A percentile compares a stretch with the other conserved stretches of the same genome.
Conservation (phyloP, 148 eudicot genomes). For the Spergularia bocconei region DNA sequence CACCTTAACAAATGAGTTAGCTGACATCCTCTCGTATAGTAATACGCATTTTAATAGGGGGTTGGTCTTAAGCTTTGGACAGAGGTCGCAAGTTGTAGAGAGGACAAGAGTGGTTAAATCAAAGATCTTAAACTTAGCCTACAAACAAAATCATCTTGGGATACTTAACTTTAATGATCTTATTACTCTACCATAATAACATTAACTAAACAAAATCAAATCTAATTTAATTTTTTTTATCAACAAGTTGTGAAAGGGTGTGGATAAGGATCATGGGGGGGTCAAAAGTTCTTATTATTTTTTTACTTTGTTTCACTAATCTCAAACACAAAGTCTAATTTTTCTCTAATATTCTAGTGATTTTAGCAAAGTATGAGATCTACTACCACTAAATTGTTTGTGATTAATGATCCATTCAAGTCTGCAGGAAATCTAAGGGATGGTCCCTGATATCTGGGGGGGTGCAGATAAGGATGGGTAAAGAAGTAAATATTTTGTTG, state of each 20-base stretch:
- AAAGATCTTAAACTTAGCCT: neutral
- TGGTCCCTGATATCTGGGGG: constrained; percentile 20
- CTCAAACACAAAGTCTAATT: too few species aligned
- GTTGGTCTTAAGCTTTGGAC: neutral
- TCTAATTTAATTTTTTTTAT: neutral
- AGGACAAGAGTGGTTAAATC: too few species aligned
- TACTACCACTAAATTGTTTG: neutral
- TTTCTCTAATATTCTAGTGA: too few species aligned
- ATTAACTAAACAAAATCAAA: neutral
- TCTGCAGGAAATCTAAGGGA: constrained; percentile 17
- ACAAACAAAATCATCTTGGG: neutral
- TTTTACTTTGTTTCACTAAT: too few species aligned
- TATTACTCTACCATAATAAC: neutral
- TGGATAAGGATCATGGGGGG: constrained; percentile 8
- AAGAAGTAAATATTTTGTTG: constrained; percentile 19
- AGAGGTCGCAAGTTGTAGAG: neutral
- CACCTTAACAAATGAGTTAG: neutral
- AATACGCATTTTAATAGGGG: too few species aligned
- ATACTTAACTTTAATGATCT: neutral
- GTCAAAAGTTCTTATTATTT: neutral
- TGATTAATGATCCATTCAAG: neutral
- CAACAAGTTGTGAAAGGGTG: neutral
- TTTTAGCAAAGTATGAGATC: constrained; percentile 1
- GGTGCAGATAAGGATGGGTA: constrained; percentile 30
- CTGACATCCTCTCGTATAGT: too few species aligned